These are phyloP conservation scores for Diphasiastrum complanatum DNA, from an alignment of 83 land plant genomes.

Conservation along the genomic window DNA sequence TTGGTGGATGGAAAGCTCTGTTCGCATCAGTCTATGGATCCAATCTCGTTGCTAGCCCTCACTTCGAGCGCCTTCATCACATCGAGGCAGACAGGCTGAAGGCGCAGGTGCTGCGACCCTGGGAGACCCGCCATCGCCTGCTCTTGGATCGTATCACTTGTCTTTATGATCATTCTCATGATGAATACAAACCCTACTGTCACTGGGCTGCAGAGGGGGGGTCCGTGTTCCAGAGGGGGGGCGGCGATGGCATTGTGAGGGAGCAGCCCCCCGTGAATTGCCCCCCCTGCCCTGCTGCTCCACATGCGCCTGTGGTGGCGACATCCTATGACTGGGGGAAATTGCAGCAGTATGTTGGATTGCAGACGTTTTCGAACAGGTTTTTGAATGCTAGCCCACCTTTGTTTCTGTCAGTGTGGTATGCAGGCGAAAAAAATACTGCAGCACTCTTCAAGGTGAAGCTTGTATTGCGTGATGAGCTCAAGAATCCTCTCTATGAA, in stretches of 20 bases:
- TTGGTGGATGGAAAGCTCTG: constrained; percentile 32
- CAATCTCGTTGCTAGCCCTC: constrained; percentile 31
- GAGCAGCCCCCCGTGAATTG: constrained; percentile 28
- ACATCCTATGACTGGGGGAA: constrained; percentile 39
- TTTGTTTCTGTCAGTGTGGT: constrained; percentile 27
- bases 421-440: constrained; percentile 20
- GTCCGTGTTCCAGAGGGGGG: constrained; percentile 35
- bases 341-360: constrained; percentile 31
- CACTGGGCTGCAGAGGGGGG: constrained; percentile 38
- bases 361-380: constrained; percentile 35
- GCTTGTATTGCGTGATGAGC: constrained; percentile 26
- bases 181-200: constrained; percentile 25
- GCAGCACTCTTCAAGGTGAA: constrained; percentile 13
- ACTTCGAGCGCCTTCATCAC: constrained; percentile 23
- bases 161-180: constrained; percentile 18
- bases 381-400: constrained; percentile 31
- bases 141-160: constrained; percentile 23
- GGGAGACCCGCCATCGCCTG: constrained; percentile 36
- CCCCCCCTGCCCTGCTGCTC: constrained; percentile 29
- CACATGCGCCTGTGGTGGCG: constrained; percentile 23
- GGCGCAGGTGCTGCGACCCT: constrained; percentile 18
- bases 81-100: constrained; percentile 26
- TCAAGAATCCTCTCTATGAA: constrained; percentile 15
- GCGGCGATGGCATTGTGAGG: constrained; percentile 35
- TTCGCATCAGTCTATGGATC: constrained; percentile 30